phyloP scores from a whole-genome alignment of 2,329 filamentous ascomycete genomes.

The Arthrocladium fulminans region DNA sequence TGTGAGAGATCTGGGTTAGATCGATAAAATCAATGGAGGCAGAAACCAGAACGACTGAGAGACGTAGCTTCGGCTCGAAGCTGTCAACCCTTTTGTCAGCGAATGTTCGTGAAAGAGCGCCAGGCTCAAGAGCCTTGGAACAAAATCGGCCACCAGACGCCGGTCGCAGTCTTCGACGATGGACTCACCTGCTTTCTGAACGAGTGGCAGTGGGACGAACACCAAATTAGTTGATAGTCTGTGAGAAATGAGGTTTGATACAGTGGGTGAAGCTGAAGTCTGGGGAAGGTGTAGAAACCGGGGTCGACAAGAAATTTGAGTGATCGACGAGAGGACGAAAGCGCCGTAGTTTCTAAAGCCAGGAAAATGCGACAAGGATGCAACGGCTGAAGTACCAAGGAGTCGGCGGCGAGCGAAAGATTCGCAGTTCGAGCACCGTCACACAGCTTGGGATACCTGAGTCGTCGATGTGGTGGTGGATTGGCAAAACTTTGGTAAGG shows the following conservation, averaged over 20 bases:
- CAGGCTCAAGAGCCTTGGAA: too few species aligned
- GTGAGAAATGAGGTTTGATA: neutral
- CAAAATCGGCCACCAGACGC: neutral
- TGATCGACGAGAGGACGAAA: neutral
- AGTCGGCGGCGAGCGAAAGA: neutral
- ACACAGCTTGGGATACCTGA: neutral
- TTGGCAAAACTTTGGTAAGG: neutral
- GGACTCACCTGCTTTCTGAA: neutral
- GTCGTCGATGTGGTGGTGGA: neutral
- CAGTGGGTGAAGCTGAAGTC: neutral
- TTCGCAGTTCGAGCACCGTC: neutral
- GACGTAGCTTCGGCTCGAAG: neutral
- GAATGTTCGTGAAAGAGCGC: neutral
- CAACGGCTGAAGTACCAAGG: neutral
- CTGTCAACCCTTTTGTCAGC: neutral
- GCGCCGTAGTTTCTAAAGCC: neutral
- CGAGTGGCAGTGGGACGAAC: neutral
- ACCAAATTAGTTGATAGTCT: neutral
- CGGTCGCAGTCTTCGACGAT: neutral
- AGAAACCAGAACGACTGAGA: neutral
- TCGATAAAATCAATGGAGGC: neutral
- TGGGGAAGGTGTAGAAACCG: neutral
- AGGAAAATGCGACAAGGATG: neutral
- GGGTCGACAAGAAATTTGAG: neutral
- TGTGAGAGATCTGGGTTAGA: constrained; percentile 42